These are phyloP conservation scores for Aphanomyces euteiches DNA, from an alignment of 352 stramenopile genomes.

Conservation along the genomic window DNA sequence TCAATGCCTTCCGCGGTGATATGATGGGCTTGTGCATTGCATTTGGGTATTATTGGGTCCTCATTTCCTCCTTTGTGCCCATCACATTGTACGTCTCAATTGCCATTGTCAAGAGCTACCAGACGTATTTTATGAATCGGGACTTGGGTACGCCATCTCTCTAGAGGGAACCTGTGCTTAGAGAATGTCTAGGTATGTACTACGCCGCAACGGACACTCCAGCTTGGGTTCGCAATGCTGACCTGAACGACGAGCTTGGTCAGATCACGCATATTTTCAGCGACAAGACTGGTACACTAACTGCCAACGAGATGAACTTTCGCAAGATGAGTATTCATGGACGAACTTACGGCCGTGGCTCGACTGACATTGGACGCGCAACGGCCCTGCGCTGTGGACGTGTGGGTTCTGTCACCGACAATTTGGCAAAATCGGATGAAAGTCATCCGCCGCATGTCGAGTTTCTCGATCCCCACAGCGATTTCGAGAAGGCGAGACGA, in stretches of 20 bases:
- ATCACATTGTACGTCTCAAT: constrained; percentile 88
- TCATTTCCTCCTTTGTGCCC: constrained; percentile 83
- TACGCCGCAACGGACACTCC: constrained; percentile 73
- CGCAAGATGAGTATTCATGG: constrained; percentile 84
- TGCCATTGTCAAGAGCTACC: constrained; percentile 82
- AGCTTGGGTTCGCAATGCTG: constrained; percentile 73
- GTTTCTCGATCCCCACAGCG: constrained; percentile 70
- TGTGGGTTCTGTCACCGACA: constrained; percentile 67
- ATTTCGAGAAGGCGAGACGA: constrained; percentile 55
- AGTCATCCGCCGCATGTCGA: constrained; percentile 63
- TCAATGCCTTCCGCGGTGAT: constrained; percentile 66
- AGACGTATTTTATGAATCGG: constrained; percentile 81
- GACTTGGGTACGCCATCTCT: constrained; percentile 70
- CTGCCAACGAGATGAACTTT: constrained; percentile 86
- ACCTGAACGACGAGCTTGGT: constrained; percentile 82
- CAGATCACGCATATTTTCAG: constrained; percentile 88
- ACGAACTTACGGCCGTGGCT: constrained; percentile 74
- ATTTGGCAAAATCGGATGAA: constrained; percentile 35
- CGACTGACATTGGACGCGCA: constrained; percentile 78
- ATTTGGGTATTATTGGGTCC: constrained; percentile 85
- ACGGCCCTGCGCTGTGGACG: constrained; percentile 66
- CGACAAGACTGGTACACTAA: constrained; percentile 83
- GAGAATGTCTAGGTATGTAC: constrained; percentile 54
- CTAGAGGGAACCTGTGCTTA: neutral
- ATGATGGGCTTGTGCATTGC: constrained; percentile 69